Evolutionary conservation across 169 alveolate genomes (phyloP).

Genomic region (Cryptosporidium sp.): DNA sequence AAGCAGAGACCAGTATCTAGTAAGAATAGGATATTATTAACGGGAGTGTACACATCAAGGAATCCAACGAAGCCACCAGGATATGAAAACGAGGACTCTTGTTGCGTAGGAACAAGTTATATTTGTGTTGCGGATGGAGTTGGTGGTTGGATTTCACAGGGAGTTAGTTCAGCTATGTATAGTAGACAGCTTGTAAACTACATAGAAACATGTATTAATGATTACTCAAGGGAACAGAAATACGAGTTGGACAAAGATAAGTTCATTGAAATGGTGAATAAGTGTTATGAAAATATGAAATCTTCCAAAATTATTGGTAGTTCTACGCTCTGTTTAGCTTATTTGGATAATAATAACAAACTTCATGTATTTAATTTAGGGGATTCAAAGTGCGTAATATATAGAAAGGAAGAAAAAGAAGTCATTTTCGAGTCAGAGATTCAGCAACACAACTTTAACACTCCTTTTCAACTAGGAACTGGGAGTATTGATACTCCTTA

Average conservation of each 20-base stretch:
- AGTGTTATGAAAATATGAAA: constrained; percentile 16
- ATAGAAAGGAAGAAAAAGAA: constrained; percentile 14
- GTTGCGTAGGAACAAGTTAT: constrained; percentile 20
- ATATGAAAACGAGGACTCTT: constrained; percentile 63
- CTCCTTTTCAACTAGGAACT: constrained; percentile 58
- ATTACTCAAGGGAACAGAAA: not conserved
- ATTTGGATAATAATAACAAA: constrained; percentile 13
- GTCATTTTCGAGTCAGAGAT: constrained; percentile 36
- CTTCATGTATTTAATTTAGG: constrained; percentile 57
- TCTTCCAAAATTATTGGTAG: constrained; percentile 59
- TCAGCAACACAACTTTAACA: constrained; percentile 62
- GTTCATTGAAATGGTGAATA: constrained; percentile 18
- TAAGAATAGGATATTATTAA: constrained; percentile 4
- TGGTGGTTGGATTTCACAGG: constrained; percentile 68
- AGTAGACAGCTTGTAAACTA: constrained; percentile 41
- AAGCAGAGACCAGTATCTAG: not conserved
- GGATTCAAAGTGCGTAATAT: constrained; percentile 53
- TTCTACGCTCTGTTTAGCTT: constrained; percentile 34
- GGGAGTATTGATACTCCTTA: constrained; percentile 58
- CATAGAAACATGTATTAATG: not conserved
- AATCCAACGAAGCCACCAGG: constrained; percentile 46
- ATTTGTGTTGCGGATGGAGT: constrained; percentile 74
- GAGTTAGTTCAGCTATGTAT: constrained; percentile 45
- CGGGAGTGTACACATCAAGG: constrained; percentile 48
- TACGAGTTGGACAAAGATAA: not conserved